Conservation (phyloP, 768 basidiomycete species). For the Lentinula lateritia region DNA sequence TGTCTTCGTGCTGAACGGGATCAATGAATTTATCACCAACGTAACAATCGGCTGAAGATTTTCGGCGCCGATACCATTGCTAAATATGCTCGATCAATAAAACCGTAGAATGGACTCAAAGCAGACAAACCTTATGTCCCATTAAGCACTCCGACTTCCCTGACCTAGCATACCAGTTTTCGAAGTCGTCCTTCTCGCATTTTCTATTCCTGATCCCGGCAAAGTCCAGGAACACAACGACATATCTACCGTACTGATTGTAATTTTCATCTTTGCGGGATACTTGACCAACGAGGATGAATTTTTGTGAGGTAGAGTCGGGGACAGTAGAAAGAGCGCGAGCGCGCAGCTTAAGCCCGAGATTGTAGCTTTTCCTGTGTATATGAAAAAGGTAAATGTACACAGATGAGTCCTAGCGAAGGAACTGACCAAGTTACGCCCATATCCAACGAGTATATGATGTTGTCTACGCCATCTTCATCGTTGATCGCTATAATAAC, state of each 20-base stretch:
- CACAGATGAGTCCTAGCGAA: not conserved
- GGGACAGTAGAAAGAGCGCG: slow-evolving; percentile 82
- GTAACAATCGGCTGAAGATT: slow-evolving; percentile 78
- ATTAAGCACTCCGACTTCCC: slow-evolving; percentile 75
- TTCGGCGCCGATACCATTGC: slow-evolving; percentile 94
- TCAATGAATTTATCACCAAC: slow-evolving; percentile 88
- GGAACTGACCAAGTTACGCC: slow-evolving; percentile 73
- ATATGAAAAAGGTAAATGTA: not conserved
- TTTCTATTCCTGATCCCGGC: slow-evolving; percentile 58
- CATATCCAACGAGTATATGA: slow-evolving; percentile 78
- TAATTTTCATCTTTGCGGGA: slow-evolving; percentile 49
- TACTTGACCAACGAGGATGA: slow-evolving; percentile 80
- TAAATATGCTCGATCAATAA: slow-evolving; percentile 22
- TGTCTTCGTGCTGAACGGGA: slow-evolving; percentile 77
- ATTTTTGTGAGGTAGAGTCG: slow-evolving; percentile 96
- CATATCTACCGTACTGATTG: slow-evolving; percentile 51
- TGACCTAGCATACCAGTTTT: slow-evolving; percentile 81
- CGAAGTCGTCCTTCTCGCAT: slow-evolving; percentile 69
- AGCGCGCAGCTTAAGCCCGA: slow-evolving; percentile 68
- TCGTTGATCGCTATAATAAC: slow-evolving; percentile 81
- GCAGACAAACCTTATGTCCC: slow-evolving; percentile 75
- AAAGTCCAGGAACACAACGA: slow-evolving; percentile 81
- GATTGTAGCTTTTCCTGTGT: slow-evolving; percentile 61
- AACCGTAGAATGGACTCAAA: not conserved
- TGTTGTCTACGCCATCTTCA: slow-evolving; percentile 63